Evolutionary conservation across 2,329 filamentous ascomycete species (phyloP).

Genomic region (Aquanectria penicillioides): DNA sequence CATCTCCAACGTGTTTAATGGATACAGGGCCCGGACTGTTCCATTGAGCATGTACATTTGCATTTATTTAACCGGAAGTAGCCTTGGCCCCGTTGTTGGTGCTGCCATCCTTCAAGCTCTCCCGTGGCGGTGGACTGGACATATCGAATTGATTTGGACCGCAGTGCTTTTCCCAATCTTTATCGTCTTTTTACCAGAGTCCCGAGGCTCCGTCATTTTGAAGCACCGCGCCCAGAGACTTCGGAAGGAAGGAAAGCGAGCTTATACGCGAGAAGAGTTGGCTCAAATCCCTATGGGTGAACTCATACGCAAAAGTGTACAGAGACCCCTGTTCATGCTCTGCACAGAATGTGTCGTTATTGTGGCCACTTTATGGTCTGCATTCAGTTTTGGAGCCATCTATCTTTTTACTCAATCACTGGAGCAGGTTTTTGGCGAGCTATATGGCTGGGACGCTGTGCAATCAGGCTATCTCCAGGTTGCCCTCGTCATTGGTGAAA

Average conservation of each 20-base stretch:
- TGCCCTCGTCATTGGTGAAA: constrained; percentile 24
- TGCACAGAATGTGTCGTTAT: constrained; percentile 24
- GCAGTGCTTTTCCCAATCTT: constrained; percentile 26
- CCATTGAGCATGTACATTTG: constrained; percentile 25
- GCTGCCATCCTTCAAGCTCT: constrained; percentile 24
- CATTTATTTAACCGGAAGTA: constrained; percentile 23
- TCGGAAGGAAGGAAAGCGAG: constrained; percentile 6
- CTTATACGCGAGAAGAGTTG: constrained; percentile 20
- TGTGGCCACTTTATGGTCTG: constrained; percentile 20
- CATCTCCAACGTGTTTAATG: constrained; percentile 20
- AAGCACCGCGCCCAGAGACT: constrained; percentile 6
- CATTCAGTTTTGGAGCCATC: constrained; percentile 18
- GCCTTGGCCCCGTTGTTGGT: constrained; percentile 23
- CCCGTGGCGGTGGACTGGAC: constrained; percentile 25
- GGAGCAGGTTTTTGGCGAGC: constrained; percentile 15
- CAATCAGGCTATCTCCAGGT: constrained; percentile 24
- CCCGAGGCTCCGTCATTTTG: constrained; percentile 16
- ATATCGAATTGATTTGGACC: constrained; percentile 31
- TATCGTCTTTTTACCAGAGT: constrained; percentile 27
- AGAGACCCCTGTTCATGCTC: constrained; percentile 25
- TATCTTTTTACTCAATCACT: constrained; percentile 28
- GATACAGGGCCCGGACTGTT: constrained; percentile 17
- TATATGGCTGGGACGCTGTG: constrained; percentile 24
- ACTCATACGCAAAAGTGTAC: constrained; percentile 9
- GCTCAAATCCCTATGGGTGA: constrained; percentile 9